phyloP scores from a whole-genome alignment of 495 filamentous ascomycete species.

The Astrothelium macrocarpum region DNA sequence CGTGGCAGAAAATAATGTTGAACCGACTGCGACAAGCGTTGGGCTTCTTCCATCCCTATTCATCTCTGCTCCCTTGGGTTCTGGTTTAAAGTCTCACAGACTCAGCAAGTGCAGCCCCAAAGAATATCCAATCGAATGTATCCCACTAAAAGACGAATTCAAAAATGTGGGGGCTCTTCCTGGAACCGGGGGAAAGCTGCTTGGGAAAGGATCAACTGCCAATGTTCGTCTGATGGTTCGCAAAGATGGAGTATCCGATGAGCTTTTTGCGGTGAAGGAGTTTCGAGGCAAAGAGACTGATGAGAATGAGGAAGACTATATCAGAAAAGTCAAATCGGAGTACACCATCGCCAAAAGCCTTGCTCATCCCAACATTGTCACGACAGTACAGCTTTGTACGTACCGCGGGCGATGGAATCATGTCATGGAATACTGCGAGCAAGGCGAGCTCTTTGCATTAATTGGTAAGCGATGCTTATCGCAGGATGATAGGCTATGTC shows the following conservation, averaged over 20 bases:
- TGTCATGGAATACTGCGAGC: constrained; percentile 75
- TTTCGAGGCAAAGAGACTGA: constrained; percentile 54
- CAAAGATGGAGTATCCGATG: constrained; percentile 38
- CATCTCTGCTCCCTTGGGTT: not conserved
- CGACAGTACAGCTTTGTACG: constrained; percentile 59
- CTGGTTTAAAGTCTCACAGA: not conserved
- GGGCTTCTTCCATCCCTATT: not conserved
- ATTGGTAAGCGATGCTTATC: constrained; percentile 54
- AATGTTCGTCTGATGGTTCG: constrained; percentile 61
- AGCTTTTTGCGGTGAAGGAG: constrained; percentile 68
- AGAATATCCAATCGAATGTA: not conserved
- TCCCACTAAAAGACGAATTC: not conserved
- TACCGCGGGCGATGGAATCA: constrained; percentile 59
- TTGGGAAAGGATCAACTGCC: constrained; percentile 65
- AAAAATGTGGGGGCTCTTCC: not conserved
- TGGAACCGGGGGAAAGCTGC: constrained; percentile 20
- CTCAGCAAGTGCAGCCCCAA: not conserved
- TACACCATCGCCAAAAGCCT: constrained; percentile 67
- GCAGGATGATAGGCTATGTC: constrained; percentile 52
- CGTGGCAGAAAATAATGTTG: not conserved
- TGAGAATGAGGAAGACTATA: constrained; percentile 57
- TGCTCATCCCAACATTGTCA: constrained; percentile 70
- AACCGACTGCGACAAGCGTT: not conserved
- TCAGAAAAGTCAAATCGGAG: constrained; percentile 71
- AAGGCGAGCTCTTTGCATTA: constrained; percentile 63